Base-by-base conservation (phyloP, 2,329 filamentous ascomycete species). In the Aspergillus luchuensis region DNA sequence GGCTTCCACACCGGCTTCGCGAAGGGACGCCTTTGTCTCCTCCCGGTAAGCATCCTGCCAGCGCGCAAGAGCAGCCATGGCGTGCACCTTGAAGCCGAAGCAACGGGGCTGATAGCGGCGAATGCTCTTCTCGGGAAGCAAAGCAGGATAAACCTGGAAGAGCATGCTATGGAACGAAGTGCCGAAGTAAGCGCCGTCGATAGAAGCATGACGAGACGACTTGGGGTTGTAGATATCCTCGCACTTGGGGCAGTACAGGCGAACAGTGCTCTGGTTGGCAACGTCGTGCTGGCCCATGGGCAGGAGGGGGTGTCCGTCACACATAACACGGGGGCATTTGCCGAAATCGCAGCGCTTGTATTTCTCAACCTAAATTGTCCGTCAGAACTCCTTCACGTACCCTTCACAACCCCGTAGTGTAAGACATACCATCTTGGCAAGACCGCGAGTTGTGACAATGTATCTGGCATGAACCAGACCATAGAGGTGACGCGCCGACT, bases 221-320 rank as follows among this genome's bases (percentile, higher is more conserved):
- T 99, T 99, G 48, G 95, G 95, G 79, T 98, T 98, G 84, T 99
- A 99, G 61, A 96, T 90, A 76, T 99, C 95, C 83, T 99, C 95
- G 82, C 95, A 99, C 70, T 92, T 91, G 51, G 91, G 89, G 79
- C 95, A 99, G 85, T 97, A 99, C 56, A 99, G 90, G 79, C 97
- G 98, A 67, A 97, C 95, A 50, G 94, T 89, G 72, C 93, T 96
- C 69, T 89, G 82, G 78, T 92, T 92, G 64, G 95, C 87, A 2
- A 94, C 83, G 79, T 99, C 95, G 70, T 92, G 91, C 70, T 96
- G 90, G 65, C 95, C 95, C 87, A 97, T 96, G 49, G 95, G 95
- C 28, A 99, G 87, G 41, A 99, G 87, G 6, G 93, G 92, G 75
- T 99, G 93, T 10, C 90, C 91, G 72, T 96, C 89, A 81, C 95